Evolutionary conservation across 1,284 basidiomycete genomes (phyloP).

Genomic region (Irpex sp.): DNA sequence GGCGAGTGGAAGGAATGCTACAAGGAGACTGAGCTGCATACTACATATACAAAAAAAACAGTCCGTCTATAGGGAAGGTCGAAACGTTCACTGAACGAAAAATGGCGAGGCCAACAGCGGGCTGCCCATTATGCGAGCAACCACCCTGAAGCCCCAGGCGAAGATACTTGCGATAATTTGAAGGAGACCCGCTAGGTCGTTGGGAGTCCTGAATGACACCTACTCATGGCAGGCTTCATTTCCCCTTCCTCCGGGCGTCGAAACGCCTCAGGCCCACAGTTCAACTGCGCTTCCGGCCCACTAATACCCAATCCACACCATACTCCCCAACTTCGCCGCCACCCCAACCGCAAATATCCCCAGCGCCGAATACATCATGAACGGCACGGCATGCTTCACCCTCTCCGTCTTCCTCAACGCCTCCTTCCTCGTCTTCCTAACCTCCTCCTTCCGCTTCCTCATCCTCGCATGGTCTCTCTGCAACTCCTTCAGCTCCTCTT

Average conservation of each 20-base stretch:
- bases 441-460: neutral
- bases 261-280: neutral
- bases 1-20: too few species aligned
- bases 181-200: neutral
- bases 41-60: too few species aligned
- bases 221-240: neutral
- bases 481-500: neutral
- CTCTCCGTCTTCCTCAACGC: constrained; percentile 1
- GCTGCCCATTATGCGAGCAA: neutral
- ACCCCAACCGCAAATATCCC: constrained; percentile 6
- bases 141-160: neutral
- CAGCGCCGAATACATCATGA: constrained; percentile 6
- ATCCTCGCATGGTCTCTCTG: neutral
- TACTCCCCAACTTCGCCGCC: constrained; percentile 2
- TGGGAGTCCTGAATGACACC: neutral
- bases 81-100: neutral
- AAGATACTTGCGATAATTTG: neutral
- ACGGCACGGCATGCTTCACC: neutral
- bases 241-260: neutral
- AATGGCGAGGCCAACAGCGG: neutral
- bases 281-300: neutral
- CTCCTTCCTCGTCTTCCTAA: constrained; percentile 4
- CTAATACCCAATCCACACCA: constrained; percentile 1
- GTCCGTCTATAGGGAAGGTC: neutral
- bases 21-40: too few species aligned